Base-by-base conservation (phyloP, 2,329 filamentous ascomycete genomes). In the Didymosphaeria variabile region DNA sequence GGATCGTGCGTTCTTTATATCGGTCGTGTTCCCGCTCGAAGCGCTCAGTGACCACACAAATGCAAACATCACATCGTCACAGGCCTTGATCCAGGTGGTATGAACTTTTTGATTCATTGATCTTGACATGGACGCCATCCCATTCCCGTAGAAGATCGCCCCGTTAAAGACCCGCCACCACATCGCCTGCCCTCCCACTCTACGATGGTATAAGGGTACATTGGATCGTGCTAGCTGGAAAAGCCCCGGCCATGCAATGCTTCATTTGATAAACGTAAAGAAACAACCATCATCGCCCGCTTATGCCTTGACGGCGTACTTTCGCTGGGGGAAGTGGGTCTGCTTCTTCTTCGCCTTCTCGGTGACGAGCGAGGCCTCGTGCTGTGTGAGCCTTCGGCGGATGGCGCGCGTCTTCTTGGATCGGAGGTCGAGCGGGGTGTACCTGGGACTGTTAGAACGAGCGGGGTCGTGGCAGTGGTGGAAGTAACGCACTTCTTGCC, bases 341-440 rank as follows among this genome's bases (percentile, higher is more conserved):
- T 87, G 84, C 86, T 90, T 92, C 93, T 99, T 99, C 90, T 93
- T 93, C 83, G 93, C 90, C 91, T 97, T 97, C 86, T 94, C 90
- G 73, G 96, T 91, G 78, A 89, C 86, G 82, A 90, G 87, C 77
- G 88, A 87, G 77, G 91, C 90, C 85, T 99, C 94, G 88, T 96
- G 88, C 83, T 92, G 90, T 80, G 91, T 94, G 85, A 99, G 88
- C 80, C 92, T 89, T 87, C 96, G 92, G 81, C 95, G 93, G 86
- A 98, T 96, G 81, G 94, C 95, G 79, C 95, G 94, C 81, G 95
- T 99, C 87, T 95, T 90, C 92, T 98, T 98, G 81, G 93, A 85
- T 84, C 95, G 92, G 87, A 99, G 94, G 84, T 99, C 96, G 82
- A 99, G 93, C 71, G 95, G 95, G 70, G 93, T 86, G 89, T 97